A percentile compares a stretch with the other conserved stretches of the same genome.
These are phyloP conservation scores for Allantophomopsis lycopodina DNA, from an alignment of 2,329 filamentous ascomycete species.

Conservation along the genomic window DNA sequence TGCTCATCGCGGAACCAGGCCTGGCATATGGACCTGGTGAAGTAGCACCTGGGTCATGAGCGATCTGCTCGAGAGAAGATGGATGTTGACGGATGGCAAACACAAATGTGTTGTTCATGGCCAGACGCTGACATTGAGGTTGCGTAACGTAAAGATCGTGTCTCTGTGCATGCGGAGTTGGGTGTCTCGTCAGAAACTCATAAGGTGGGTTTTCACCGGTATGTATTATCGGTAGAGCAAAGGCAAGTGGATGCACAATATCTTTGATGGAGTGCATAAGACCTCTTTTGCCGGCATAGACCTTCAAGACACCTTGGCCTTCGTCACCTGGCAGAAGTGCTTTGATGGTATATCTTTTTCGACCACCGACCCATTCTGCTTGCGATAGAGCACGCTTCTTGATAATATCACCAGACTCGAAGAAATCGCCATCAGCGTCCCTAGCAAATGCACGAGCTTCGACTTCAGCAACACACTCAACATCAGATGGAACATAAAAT, in stretches of 20 bases:
- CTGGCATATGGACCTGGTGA: slow-evolving; percentile 46
- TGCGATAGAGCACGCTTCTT: slow-evolving; percentile 82
- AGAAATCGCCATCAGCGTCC: slow-evolving; percentile 81
- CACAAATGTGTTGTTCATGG: slow-evolving; percentile 94
- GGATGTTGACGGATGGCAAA: slow-evolving; percentile 93
- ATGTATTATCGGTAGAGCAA: slow-evolving; percentile 82
- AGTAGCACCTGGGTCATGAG: slow-evolving; percentile 20
- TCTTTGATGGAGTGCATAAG: slow-evolving; percentile 97
- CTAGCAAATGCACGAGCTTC: slow-evolving; percentile 70
- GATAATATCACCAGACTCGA: slow-evolving; percentile 79
- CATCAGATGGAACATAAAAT: slow-evolving; percentile 74
- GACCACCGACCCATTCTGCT: slow-evolving; percentile 76
- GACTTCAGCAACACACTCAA: slow-evolving; percentile 86
- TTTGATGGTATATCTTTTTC: slow-evolving; percentile 89
- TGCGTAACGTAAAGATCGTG: slow-evolving; percentile 96
- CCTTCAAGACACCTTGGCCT: slow-evolving; percentile 72
- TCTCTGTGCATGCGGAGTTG: slow-evolving; percentile 91
- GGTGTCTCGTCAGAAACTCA: slow-evolving; percentile 84
- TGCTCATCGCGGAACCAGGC: slow-evolving; percentile 50
- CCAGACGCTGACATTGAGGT: slow-evolving; percentile 79
- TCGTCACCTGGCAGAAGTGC: slow-evolving; percentile 85
- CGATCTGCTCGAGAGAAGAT: slow-evolving; percentile 35
- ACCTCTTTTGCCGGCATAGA: slow-evolving; percentile 88
- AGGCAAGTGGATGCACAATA: slow-evolving; percentile 82
- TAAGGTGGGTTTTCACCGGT: slow-evolving; percentile 87